These are phyloP conservation scores for Diaporthe sp. DNA, from an alignment of 2,329 filamentous ascomycete genomes.

Conservation along the genomic window DNA sequence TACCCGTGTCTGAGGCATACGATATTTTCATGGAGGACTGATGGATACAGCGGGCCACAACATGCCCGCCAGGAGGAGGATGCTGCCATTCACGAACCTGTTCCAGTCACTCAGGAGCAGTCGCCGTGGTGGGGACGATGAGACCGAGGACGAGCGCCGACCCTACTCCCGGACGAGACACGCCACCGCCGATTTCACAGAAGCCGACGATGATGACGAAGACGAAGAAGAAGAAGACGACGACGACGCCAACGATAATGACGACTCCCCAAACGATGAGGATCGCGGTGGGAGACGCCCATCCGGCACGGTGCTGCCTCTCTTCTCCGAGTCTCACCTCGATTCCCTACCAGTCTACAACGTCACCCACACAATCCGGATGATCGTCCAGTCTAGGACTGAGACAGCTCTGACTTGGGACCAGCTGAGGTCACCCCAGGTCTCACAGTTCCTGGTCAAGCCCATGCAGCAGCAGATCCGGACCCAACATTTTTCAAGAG, in stretches of 20 bases:
- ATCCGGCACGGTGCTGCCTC: slow-evolving; percentile 69
- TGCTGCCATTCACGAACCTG: slow-evolving; percentile 50
- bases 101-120: slow-evolving; percentile 51
- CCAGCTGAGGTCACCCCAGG: slow-evolving; percentile 93
- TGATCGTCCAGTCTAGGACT: slow-evolving; percentile 85
- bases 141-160: slow-evolving; percentile 44
- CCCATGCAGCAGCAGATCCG: slow-evolving; percentile 94
- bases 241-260: slow-evolving; percentile 54
- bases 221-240: slow-evolving; percentile 58
- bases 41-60: slow-evolving; percentile 45
- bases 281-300: slow-evolving; percentile 47
- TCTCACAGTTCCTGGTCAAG: slow-evolving; percentile 95
- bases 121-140: slow-evolving; percentile 41
- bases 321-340: slow-evolving; percentile 85
- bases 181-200: slow-evolving; percentile 76
- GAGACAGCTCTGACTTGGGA: slow-evolving; percentile 97
- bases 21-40: slow-evolving; percentile 39
- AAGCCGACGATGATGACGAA: slow-evolving; percentile 70
- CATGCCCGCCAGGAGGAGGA: slow-evolving; percentile 47
- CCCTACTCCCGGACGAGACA: slow-evolving; percentile 60
- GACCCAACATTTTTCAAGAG: slow-evolving; percentile 85
- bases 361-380: slow-evolving; percentile 89
- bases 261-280: slow-evolving; percentile 46
- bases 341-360: slow-evolving; percentile 91
- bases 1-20: slow-evolving; percentile 4